Evolutionary conservation across 2,329 filamentous ascomycete species (phyloP).

Genomic region (Cladosporium sp.): DNA sequence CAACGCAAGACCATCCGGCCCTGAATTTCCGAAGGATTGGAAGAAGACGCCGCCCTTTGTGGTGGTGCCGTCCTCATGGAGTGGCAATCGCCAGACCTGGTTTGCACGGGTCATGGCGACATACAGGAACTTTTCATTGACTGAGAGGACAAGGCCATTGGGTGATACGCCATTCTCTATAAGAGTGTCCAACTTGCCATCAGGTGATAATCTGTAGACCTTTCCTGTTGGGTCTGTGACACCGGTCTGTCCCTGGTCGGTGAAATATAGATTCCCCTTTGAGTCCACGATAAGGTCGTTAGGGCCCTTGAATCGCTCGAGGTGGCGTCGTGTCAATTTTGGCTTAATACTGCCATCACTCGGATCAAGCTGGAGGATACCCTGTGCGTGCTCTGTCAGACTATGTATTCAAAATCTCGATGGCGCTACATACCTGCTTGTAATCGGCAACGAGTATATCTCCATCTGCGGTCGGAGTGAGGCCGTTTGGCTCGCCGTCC

Average conservation of each 20-base stretch:
- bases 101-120: constrained; percentile 41
- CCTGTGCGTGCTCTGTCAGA: constrained; percentile 23
- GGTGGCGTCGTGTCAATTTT: constrained; percentile 34
- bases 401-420: not conserved
- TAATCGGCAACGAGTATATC: constrained; percentile 39
- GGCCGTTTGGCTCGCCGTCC: constrained; percentile 42
- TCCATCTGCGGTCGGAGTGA: constrained; percentile 34
- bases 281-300: constrained; percentile 42
- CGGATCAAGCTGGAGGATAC: constrained; percentile 36
- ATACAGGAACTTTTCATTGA: constrained; percentile 37
- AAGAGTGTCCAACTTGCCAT: constrained; percentile 35
- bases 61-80: constrained; percentile 37
- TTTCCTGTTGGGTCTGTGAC: constrained; percentile 40
- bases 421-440: constrained; percentile 33
- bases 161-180: constrained; percentile 3
- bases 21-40: constrained; percentile 39
- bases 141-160: not conserved
- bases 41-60: constrained; percentile 40
- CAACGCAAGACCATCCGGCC: constrained; percentile 37
- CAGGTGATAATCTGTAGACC: constrained; percentile 35
- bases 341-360: constrained; percentile 26
- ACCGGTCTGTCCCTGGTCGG: constrained; percentile 43
- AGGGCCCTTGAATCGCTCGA: constrained; percentile 42
- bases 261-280: constrained; percentile 39
- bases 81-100: constrained; percentile 39